Evolutionary conservation across 768 basidiomycete genomes (phyloP).

Genomic region (Amanita pallidorosea): DNA sequence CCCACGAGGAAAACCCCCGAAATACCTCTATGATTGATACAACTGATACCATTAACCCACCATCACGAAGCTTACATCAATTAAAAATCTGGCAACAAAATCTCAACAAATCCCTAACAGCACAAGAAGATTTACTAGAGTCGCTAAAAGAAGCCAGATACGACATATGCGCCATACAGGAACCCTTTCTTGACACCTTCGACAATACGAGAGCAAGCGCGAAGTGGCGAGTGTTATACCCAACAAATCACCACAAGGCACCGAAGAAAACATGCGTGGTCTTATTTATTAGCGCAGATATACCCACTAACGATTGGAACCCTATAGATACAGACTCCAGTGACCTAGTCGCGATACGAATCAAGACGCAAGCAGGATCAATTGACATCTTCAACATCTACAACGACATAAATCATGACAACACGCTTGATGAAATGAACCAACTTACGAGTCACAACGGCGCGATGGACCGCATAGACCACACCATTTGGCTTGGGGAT

Average conservation of each 20-base stretch:
- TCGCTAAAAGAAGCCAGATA: background rate
- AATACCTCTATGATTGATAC: background rate
- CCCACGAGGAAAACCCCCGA: background rate
- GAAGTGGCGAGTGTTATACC: background rate
- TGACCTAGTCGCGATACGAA: background rate
- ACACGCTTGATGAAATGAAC: background rate
- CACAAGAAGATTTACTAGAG: background rate
- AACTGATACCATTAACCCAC: background rate
- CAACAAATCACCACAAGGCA: background rate
- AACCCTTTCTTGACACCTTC: background rate
- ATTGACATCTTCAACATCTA: background rate
- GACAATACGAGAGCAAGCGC: background rate
- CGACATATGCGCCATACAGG: background rate
- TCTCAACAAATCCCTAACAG: background rate
- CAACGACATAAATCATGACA: background rate
- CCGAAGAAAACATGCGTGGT: background rate
- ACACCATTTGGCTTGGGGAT: conserved; percentile 22
- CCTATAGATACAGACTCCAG: background rate
- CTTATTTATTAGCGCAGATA: background rate
- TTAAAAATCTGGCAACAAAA: background rate
- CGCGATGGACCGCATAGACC: background rate
- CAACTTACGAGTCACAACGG: background rate
- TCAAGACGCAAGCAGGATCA: background rate
- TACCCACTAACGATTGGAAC: background rate
- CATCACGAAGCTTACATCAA: background rate